Evolutionary conservation across 495 filamentous ascomycete species (phyloP).

Genomic region (Aspergillus carlsbadensis): DNA sequence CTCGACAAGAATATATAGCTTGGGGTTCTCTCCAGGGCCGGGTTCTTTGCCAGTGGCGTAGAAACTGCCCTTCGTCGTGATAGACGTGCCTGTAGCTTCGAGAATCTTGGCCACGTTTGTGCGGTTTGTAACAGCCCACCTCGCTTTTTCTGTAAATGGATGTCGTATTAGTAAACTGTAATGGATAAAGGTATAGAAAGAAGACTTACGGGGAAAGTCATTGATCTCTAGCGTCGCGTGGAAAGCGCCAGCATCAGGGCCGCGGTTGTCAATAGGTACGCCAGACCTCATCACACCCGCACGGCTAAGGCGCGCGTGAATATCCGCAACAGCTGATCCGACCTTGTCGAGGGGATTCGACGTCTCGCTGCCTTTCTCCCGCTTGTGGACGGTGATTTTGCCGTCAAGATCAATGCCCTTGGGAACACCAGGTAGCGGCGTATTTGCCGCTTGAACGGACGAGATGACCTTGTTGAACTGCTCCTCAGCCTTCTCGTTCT

Average conservation of each 20-base stretch:
- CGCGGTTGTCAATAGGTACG: slow-evolving; percentile 97
- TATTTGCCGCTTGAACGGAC: slow-evolving; percentile 57
- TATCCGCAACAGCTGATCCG: slow-evolving; percentile 77
- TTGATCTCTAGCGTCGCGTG: slow-evolving; percentile 99
- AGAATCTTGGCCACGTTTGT: slow-evolving; percentile 99
- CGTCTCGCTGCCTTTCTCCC: slow-evolving; percentile 53
- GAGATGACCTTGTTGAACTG: slow-evolving; percentile 65
- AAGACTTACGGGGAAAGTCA: slow-evolving; percentile 82
- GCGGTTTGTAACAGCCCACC: slow-evolving; percentile 97
- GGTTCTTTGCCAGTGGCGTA: slow-evolving; percentile 82
- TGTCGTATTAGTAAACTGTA: slow-evolving; percentile 22
- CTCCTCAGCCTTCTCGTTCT: slow-evolving; percentile 54
- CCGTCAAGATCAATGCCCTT: slow-evolving; percentile 68
- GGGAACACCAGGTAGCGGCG: slow-evolving; percentile 50
- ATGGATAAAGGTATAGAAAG: not conserved
- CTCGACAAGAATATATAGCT: slow-evolving; percentile 96
- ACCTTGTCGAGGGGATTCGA: slow-evolving; percentile 79
- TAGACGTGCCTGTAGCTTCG: slow-evolving; percentile 90
- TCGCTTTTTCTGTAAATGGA: slow-evolving; percentile 71
- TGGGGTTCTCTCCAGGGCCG: slow-evolving; percentile 69
- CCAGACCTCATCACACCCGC: slow-evolving; percentile 84
- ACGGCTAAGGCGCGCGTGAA: slow-evolving; percentile 81
- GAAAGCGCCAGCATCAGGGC: slow-evolving; percentile 94
- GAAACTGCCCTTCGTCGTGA: slow-evolving; percentile 94
- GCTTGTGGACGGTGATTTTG: slow-evolving; percentile 79